Evolutionary conservation across 176 grass and related monocot species (phyloP), one percentile per base, ranked within the genome.

Genomic region (Elymus sibiricus): DNA sequence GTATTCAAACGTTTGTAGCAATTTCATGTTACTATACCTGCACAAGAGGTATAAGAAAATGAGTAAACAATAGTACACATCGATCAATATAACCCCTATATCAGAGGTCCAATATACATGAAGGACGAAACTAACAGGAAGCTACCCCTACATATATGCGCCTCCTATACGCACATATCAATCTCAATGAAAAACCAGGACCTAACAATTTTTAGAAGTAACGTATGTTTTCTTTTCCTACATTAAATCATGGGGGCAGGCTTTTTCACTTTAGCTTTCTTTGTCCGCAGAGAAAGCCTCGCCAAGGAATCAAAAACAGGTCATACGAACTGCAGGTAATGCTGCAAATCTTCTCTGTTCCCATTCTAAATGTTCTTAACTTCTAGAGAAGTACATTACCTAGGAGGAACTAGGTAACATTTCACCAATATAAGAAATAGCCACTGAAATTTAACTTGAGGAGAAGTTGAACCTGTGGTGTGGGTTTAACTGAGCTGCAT

Each of bases 311-410:
- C 31, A 32, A 32, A 32, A 32, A 13, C 68, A 85, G 42, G 72
- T 89, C 51, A 85, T 21, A 8, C 44, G 83, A 55, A 89, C 86
- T 73, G 73, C 83, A 78, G 86, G 89, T 94, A 88, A 79, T 53
- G 47, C 8, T 55, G 12, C 29, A 64, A 56, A n/a, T 28, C 2
- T 60, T 60, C 68, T 44, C 8, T 21, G 47, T 4, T 32, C 26
- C 10, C 46, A 12, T 64, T 63, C 43, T 43, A 4, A 40, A n/a
- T 78, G 4, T 39, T 39, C 37, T 39, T 39, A 32, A 32, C 31
- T 4, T 32, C 17, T 53, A 53, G 15, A 19, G 1, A 53, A 53
- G 3, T 19, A 19, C 49, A 53, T 53, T 53, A 53, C 49, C 17
- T 53, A 53, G 3, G 49, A 53, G 15, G 49, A 53, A 53, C 49